phyloP scores from a whole-genome alignment of 2,329 filamentous ascomycete species.

The Neurospora sp. region DNA sequence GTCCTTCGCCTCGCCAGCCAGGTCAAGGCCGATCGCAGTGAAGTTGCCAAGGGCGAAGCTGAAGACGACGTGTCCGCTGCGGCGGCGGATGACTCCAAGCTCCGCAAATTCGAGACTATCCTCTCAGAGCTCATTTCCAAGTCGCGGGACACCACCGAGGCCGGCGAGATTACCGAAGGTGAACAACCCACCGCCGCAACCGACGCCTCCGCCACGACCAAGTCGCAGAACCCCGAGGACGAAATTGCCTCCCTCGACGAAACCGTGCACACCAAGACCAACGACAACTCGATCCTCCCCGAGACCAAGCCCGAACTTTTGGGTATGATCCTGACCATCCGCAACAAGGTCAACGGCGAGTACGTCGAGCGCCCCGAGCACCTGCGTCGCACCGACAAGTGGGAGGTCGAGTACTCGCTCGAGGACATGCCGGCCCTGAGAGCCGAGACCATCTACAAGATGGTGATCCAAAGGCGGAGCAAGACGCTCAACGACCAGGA shows the following conservation, averaged over 20 bases:
- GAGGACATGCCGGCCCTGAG: slow-evolving; percentile 43
- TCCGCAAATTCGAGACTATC: slow-evolving; percentile 41
- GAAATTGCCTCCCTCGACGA: not conserved
- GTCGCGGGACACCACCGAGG: slow-evolving; percentile 11
- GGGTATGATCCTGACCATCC: slow-evolving; percentile 61
- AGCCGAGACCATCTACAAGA: slow-evolving; percentile 42
- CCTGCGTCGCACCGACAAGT: slow-evolving; percentile 36
- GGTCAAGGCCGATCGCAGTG: slow-evolving; percentile 27
- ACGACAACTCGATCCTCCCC: not conserved
- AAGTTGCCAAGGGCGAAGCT: slow-evolving; percentile 6
- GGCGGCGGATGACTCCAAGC: slow-evolving; percentile 25
- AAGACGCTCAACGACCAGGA: slow-evolving; percentile 32
- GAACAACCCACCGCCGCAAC: not conserved
- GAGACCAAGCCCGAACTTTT: slow-evolving; percentile 34
- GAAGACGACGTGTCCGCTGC: slow-evolving; percentile 14
- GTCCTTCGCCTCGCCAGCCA: slow-evolving; percentile 41
- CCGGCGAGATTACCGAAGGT: slow-evolving; percentile 2
- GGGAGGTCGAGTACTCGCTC: slow-evolving; percentile 72
- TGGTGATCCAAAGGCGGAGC: slow-evolving; percentile 9
- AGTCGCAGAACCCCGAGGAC: not conserved
- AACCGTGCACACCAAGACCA: not conserved
- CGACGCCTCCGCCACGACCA: not conserved
- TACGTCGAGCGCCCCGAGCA: slow-evolving; percentile 51
- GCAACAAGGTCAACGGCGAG: slow-evolving; percentile 60
- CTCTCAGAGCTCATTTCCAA: slow-evolving; percentile 37